phyloP scores from a whole-genome alignment of 2,329 filamentous ascomycete species.

The Dothideomycetes sp. region DNA sequence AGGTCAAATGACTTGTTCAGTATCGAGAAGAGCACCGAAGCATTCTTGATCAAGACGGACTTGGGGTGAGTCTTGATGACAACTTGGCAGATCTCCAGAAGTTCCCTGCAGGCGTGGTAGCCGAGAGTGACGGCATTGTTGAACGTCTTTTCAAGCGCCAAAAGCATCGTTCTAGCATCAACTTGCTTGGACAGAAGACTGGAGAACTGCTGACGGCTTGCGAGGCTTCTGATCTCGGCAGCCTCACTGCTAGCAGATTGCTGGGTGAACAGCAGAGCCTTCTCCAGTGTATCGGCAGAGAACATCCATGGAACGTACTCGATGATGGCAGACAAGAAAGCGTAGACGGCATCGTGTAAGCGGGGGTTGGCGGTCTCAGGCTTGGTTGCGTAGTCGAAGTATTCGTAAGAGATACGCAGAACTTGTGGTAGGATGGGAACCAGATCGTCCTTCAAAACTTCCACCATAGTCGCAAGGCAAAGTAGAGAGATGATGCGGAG shows the following conservation, averaged over 20 bases:
- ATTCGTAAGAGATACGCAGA: slow-evolving; percentile 60
- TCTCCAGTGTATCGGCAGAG: slow-evolving; percentile 62
- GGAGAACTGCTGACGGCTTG: slow-evolving; percentile 60
- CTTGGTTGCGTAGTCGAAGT: slow-evolving; percentile 57
- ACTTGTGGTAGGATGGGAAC: slow-evolving; percentile 73
- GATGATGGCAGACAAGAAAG: slow-evolving; percentile 68
- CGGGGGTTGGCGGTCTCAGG: slow-evolving; percentile 47
- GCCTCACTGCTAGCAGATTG: slow-evolving; percentile 46
- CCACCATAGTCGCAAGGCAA: slow-evolving; percentile 79
- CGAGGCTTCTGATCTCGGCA: slow-evolving; percentile 19
- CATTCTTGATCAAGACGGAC: slow-evolving; percentile 65
- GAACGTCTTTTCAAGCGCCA: slow-evolving; percentile 66
- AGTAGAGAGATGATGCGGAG: slow-evolving; percentile 77
- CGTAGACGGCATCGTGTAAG: slow-evolving; percentile 73
- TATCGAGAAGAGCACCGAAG: slow-evolving; percentile 55
- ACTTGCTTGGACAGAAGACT: slow-evolving; percentile 67
- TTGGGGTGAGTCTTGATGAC: slow-evolving; percentile 73
- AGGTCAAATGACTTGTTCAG: slow-evolving; percentile 54
- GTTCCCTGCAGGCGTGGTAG: slow-evolving; percentile 53
- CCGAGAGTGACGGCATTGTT: slow-evolving; percentile 42
- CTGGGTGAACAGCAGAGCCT: slow-evolving; percentile 62
- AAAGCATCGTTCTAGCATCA: slow-evolving; percentile 66
- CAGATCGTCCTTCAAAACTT: slow-evolving; percentile 77
- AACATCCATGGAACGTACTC: slow-evolving; percentile 87
- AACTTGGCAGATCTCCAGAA: slow-evolving; percentile 58